Base-by-base conservation (phyloP, 2,329 filamentous ascomycete species). In the Orbilia oligospora region DNA sequence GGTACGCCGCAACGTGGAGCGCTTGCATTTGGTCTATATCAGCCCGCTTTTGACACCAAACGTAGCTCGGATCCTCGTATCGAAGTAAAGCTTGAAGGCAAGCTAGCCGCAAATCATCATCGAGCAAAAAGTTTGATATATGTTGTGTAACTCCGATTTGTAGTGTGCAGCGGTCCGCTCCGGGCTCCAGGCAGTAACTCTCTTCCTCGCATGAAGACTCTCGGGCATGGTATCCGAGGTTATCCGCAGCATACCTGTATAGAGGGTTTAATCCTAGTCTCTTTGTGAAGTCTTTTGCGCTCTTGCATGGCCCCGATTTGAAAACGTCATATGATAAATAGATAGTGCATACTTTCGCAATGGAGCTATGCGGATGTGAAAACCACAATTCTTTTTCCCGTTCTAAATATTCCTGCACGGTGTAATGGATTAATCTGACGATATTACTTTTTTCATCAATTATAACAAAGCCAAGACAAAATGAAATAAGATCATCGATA, bases 281-380 rank as follows among this genome's bases (percentile, higher is more conserved):
- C 10, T 24, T 18, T 3, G 30, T 33, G 10, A 12, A 44, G 4
- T 44, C 49, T 5, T 30, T 10, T 18, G 41, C 2, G 24, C 1
- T 41, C 8, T 1, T 10, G 36, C 14, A 33, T 10, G 20, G 12
- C 14, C 51, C 10, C n/a, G 20, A 48, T 46, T 49, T 38, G 30
- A 70, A 70, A 41, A 27, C 46, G 22, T 70, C 66, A 41, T 70
- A 70, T 24, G 66, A 70, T 9, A 70, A 27, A 46, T 70, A 61
- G 1, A 33, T 58, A n/a, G 56, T 18, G 41, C 66, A 70, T 24
- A 24, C 38, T 38, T 33, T 30, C 8, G 66, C 22, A 10, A 70
- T 70, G n/a, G 33, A 48, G 22, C 20, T 33, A 27, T 49, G 5
- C 33, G 33, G 33, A 36, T 36, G 33, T 36, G 5, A 18, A 44